A percentile compares a stretch with the other conserved stretches of the same genome.
phyloP scores from a whole-genome alignment of 805 yeast genomes.

The Lipomyces chichibuensis region DNA sequence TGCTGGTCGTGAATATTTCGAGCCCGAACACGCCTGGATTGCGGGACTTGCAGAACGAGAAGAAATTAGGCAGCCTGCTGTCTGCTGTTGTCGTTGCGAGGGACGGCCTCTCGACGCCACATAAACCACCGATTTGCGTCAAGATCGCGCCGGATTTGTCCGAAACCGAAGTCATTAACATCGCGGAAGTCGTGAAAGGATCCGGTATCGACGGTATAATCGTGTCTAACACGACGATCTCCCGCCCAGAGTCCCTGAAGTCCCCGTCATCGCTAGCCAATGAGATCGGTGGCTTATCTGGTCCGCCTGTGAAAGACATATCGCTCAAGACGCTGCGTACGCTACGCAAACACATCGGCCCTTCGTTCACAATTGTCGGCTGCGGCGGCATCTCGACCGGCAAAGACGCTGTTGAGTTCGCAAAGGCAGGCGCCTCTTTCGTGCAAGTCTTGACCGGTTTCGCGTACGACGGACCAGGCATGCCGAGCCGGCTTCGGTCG shows the following conservation, averaged over 20 bases:
- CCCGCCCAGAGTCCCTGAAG: constrained; percentile 67
- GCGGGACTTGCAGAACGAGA: constrained; percentile 79
- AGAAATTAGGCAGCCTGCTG: constrained; percentile 68
- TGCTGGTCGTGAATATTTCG: constrained; percentile 85
- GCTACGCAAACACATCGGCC: constrained; percentile 77
- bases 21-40: constrained; percentile 97
- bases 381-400: constrained; percentile 94
- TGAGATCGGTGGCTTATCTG: constrained; percentile 88
- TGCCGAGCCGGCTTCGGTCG: constrained; percentile 62
- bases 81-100: constrained; percentile 66
- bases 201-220: constrained; percentile 89
- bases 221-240: constrained; percentile 87
- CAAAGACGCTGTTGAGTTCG: constrained; percentile 86
- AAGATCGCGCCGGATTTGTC: constrained; percentile 93
- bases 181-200: constrained; percentile 75
- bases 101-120: constrained; percentile 50
- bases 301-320: constrained; percentile 84
- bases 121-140: constrained; percentile 78
- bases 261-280: constrained; percentile 52
- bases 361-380: constrained; percentile 76
- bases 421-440: constrained; percentile 90
- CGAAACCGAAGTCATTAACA: constrained; percentile 76
- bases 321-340: constrained; percentile 70
- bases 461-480: constrained; percentile 91
- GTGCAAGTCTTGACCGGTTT: constrained; percentile 86